Base-by-base conservation (phyloP, 1,284 basidiomycete species). In the Irpex rosettiformis region DNA sequence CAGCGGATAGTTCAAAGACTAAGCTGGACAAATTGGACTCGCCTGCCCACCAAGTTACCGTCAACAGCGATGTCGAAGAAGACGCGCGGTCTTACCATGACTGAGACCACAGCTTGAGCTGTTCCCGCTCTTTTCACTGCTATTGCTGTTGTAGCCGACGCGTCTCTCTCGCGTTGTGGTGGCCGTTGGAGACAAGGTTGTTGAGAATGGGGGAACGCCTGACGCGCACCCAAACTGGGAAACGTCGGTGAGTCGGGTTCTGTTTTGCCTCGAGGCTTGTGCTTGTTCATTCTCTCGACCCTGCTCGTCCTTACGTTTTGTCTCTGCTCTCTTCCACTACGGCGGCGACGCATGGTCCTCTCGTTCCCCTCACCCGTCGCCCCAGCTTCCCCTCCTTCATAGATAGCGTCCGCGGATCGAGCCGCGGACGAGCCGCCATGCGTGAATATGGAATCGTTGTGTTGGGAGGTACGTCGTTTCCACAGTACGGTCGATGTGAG, bases 381-480 rank as follows among this genome's bases (percentile, higher is more conserved):
- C 61, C 42, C 53, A 47, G 30, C 47, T 61, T 56, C 47, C 54
- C 42, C 55, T 56, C 52, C 11, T 27, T 51, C 21, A 13, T 51
- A 29, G 52, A 40, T 56, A 45, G 29, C 28, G 58, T 51, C 40
- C 56, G 53, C 51, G 42, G 57, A 64, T 56, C 47, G 27, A 49
- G 40, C 10, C 48, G 48, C 27, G 13, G 13, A 28, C 27, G 13
- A n/a, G 43, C 42, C n/a, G 43, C 24, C 57, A 87, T 88, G 84
- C 81, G 81, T 62, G 79, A 83, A 70, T 91, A 83, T 74, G 88
- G 83, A 69, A 81, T 87, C 42, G 89, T 92, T 61, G 86, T 92
- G 56, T 82, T 92, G 56, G 89, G 90, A 68, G 90, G 89, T 89
- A 63, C 63, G 81, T 71, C 52, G 58, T 60, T 52, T 54, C 28